phyloP scores from a whole-genome alignment of 2,329 filamentous ascomycete species.

The Fusarium sambucinum region DNA sequence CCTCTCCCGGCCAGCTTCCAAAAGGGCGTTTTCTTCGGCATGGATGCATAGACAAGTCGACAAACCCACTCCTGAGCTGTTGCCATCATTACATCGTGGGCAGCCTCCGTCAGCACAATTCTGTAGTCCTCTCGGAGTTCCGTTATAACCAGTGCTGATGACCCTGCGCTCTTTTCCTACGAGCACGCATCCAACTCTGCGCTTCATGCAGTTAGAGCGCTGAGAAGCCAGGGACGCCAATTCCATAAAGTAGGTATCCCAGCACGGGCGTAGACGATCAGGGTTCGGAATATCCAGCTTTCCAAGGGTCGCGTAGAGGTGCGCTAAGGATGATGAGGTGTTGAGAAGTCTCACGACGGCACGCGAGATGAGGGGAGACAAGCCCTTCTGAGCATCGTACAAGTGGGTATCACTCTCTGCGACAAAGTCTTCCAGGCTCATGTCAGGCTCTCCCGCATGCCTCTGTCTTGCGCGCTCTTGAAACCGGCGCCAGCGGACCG shows the following conservation, averaged over 20 bases:
- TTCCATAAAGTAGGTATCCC: constrained; percentile 99
- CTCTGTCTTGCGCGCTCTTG: constrained; percentile 54
- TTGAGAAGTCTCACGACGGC: constrained; percentile 91
- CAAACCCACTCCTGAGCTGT: constrained; percentile 76
- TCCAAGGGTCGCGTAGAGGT: constrained; percentile 78
- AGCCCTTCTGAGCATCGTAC: constrained; percentile 73
- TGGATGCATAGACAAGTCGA: constrained; percentile 96
- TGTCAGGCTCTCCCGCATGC: constrained; percentile 42
- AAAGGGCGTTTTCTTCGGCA: constrained; percentile 95
- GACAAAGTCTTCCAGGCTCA: constrained; percentile 68
- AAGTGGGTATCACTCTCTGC: constrained; percentile 76
- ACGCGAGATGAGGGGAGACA: constrained; percentile 81
- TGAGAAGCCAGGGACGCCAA: constrained; percentile 92
- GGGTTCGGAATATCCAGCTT: constrained; percentile 82
- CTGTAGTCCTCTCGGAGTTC: constrained; percentile 86
- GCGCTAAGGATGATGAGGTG: constrained; percentile 76
- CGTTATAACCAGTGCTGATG: constrained; percentile 96
- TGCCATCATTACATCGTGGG: constrained; percentile 82
- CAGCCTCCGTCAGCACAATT: constrained; percentile 97
- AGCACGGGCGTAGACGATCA: constrained; percentile 84
- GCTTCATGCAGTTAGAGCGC: constrained; percentile 97
- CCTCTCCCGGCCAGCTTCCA: constrained; percentile 92
- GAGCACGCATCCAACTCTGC: constrained; percentile 92
- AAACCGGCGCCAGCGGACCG: constrained; percentile 84
- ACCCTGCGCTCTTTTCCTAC: constrained; percentile 85